phyloP scores from a whole-genome alignment of 2,329 filamentous ascomycete genomes.

The Talaromyces sp. region DNA sequence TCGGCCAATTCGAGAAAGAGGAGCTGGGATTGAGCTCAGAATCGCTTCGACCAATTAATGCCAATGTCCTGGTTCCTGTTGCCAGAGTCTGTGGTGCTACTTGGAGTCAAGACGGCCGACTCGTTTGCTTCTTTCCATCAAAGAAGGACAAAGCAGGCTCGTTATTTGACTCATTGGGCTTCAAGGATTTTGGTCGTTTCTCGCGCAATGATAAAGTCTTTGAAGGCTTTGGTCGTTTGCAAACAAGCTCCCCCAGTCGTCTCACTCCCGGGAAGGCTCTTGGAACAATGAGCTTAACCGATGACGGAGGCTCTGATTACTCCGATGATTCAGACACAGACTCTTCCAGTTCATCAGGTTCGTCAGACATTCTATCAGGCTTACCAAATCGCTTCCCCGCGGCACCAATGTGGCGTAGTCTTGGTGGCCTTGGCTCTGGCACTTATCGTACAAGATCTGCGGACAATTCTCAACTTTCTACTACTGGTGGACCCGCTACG shows the following conservation, averaged over 20 bases:
- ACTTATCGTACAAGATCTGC: conserved; percentile 50
- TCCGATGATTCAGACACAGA: conserved; percentile 53
- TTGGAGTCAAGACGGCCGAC: conserved; percentile 52
- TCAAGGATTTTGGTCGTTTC: conserved; percentile 43
- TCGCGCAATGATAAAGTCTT: conserved; percentile 50
- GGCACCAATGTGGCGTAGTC: conserved; percentile 47
- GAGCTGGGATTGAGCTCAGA: conserved; percentile 46
- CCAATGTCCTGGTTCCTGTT: conserved; percentile 59
- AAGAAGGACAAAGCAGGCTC: conserved; percentile 47
- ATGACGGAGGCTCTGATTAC: conserved; percentile 40
- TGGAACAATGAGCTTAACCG: conserved; percentile 36
- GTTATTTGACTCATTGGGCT: conserved; percentile 43
- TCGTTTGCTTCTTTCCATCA: conserved; percentile 53
- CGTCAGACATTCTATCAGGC: conserved; percentile 38
- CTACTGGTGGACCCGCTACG: conserved; percentile 41
- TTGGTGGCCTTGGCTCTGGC: conserved; percentile 37
- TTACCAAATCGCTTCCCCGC: conserved; percentile 44
- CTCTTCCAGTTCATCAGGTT: conserved; percentile 49
- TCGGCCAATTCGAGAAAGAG: conserved; percentile 37
- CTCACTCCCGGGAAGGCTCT: conserved; percentile 12
- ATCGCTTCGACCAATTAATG: conserved; percentile 48
- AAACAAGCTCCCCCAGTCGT: conserved; percentile 44
- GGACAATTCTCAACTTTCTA: conserved; percentile 44
- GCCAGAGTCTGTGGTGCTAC: conserved; percentile 54
- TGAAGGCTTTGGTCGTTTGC: conserved; percentile 58